Evolutionary conservation across 768 basidiomycete genomes (phyloP), one percentile per base, ranked within the genome.

Genomic region (Ramaria rubella): DNA sequence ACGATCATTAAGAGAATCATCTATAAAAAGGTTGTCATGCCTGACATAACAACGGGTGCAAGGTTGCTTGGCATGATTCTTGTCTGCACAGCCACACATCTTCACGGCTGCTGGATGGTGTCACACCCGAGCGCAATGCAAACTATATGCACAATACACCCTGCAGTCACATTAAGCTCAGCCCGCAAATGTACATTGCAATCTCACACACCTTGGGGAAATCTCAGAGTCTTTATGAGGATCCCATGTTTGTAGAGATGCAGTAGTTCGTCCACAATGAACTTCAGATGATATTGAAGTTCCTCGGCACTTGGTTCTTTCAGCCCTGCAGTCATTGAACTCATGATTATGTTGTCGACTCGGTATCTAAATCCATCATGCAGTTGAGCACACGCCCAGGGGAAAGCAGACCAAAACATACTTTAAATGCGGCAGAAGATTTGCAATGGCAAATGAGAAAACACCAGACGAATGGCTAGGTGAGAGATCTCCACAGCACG

Each of bases 31-130:
- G 4, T 63, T 43, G 0, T 15, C 52, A 27, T 69, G 64, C 0
- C 19, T 51, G 27, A 74, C 67, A 69, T 71, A 73, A 57, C 73
- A 73, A 2, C 54, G 55, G 0, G 69, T 71, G 51, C 72, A 75
- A 7, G 43, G 43, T 46, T 72, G 70, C 33, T 64, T 65, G 1
- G 58, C 68, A 43, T 73, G 73, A 0, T 50, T 45, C 45, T 70
- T 69, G 0, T 67, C 64, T 0, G 65, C 69, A 44, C 67, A 69
- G 0, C 69, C 70, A 2, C 63, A 66, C 0, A 71, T 26, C 52
- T 74, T 74, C 51, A 70, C 69, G 0, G 69, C 70, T 2, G 72
- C 74, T 1, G 73, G 73, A 45, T 74, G 72, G 49, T 73, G n/a
- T n/a, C 70, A 40, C 73, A 75, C 6, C 69, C 60, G 9, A 75